Conservation (phyloP, 2,329 filamentous ascomycete genomes). For the Penicillium oxalicum region DNA sequence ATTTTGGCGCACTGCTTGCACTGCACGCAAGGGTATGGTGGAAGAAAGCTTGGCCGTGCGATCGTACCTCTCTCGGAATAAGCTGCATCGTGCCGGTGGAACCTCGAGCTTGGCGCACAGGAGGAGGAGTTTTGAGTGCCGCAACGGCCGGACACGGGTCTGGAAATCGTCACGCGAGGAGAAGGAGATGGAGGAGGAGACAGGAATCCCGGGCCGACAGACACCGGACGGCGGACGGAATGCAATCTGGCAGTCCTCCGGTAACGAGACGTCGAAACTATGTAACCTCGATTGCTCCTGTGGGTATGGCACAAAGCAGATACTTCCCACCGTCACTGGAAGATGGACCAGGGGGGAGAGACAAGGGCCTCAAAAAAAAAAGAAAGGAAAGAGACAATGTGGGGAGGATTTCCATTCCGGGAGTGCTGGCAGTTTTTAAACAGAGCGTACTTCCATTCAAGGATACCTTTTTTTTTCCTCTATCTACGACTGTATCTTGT, state of each 20-base stretch:
- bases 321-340: no score
- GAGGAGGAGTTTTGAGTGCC: neutral
- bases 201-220: neutral
- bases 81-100: constrained; percentile 38
- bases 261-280: no score
- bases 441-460: no score
- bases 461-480: neutral
- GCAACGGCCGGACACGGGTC: neutral
- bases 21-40: no score
- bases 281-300: no score
- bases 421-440: neutral
- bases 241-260: no score
- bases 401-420: constrained; percentile 9
- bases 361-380: no score
- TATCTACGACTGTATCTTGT: no score
- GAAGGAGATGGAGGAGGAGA: neutral
- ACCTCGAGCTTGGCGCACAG: constrained; percentile 19
- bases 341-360: no score
- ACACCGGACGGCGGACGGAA: no score
- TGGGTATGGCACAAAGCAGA: no score
- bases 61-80: constrained; percentile 42
- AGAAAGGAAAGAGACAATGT: constrained; percentile 11
- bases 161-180: neutral
- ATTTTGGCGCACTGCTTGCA: no score
- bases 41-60: neutral